phyloP scores from a whole-genome alignment of 176 grass and related monocot genomes.

The Bonia amplexicaulis region DNA sequence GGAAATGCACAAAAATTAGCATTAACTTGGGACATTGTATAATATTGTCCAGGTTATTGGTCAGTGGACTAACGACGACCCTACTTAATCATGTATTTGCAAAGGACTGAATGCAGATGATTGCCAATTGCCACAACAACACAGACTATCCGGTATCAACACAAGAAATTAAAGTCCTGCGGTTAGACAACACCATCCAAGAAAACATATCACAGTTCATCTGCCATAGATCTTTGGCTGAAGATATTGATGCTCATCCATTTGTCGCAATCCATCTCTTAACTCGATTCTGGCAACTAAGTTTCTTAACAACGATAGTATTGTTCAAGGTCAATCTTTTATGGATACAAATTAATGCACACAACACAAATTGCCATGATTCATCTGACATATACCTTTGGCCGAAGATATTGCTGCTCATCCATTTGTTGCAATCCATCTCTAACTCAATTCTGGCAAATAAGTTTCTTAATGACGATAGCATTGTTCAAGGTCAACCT shows the following conservation, averaged over 20 bases:
- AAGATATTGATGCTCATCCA: not conserved
- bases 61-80: not conserved
- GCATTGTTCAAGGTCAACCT: too few species aligned
- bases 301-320: not conserved
- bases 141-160: not conserved
- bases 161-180: not conserved
- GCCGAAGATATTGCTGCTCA: too few species aligned
- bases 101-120: not conserved
- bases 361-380: not conserved
- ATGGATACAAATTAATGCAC: not conserved
- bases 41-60: not conserved
- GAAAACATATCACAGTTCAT: not conserved
- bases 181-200: not conserved
- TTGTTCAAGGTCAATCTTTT: conserved; percentile 15
- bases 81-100: not conserved
- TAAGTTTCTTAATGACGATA: too few species aligned
- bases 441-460: too few species aligned
- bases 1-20: not conserved
- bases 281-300: not conserved
- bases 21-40: not conserved
- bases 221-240: not conserved
- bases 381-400: not conserved
- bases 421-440: too few species aligned
- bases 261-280: not conserved
- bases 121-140: not conserved